Evolutionary conservation across 1,284 basidiomycete genomes (phyloP), one percentile per base, ranked within the genome.

Genomic region (Ustilago esculenta): DNA sequence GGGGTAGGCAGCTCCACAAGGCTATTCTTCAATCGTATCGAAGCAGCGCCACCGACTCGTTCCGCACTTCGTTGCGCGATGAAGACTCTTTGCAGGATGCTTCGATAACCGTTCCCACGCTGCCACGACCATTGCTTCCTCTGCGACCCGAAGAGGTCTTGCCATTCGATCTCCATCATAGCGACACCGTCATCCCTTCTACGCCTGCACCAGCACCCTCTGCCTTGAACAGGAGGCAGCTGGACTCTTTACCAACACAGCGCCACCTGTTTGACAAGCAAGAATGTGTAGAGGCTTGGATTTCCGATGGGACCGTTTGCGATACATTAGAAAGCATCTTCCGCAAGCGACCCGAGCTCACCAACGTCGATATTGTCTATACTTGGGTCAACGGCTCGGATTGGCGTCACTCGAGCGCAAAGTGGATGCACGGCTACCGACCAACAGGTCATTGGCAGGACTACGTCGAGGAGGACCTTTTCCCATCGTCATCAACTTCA

Each of bases 321-420:
- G 43, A 69, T 25, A 44, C 21, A 14, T 40, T 70, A 9, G 40
- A 43, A 1, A 37, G 48, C 20, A 33, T 56, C 36, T 69, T 51
- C 34, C 34, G 43, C 15, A 34, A 40, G 11, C 51, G 24, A 29
- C 34, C 42, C 17, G 65, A 64, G 5, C 39, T 56, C 10, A 54
- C 46, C 34, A 30, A 37, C 14, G n/a, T 72, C 25, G 69, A 74
- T n/a, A 17, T 67, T 12, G 37, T 74, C 32, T 66, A 57, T 23
- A 47, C 64, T 0, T 71, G 69, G 61, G 72, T 74, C 24, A 74
- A 74, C 24, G 72, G 72, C 2, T 69, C 70, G 3, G 70, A 72
- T 23, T 58, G 48, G 66, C 61, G 64, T 21, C 68, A 74, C 17
- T 35, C 47, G 9, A 44, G 39, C 9, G 55, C 58, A 2, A 56